Conservation (phyloP, 331 rosid genomes). For the Spiraea crenata region DNA sequence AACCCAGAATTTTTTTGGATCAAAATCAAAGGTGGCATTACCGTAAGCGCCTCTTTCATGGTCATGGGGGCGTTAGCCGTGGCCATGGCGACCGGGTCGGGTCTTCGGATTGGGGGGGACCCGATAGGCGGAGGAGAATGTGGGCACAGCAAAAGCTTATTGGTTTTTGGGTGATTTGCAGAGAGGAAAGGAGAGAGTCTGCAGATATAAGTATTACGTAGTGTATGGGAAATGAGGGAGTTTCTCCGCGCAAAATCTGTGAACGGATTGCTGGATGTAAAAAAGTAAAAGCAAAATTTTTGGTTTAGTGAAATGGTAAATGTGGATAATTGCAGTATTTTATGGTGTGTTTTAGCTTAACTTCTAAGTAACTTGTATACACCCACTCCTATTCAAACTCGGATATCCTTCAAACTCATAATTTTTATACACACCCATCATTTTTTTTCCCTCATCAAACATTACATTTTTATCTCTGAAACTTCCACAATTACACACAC, state of each 20-base stretch:
- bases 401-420: too few relatives aligned
- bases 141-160: slow-evolving; percentile 12
- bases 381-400: too few relatives aligned
- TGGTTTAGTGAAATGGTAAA: too few relatives aligned
- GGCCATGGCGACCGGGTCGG: slow-evolving; percentile 47
- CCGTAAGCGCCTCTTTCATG: slow-evolving; percentile 70
- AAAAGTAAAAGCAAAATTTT: too few relatives aligned
- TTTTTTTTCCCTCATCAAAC: too few relatives aligned
- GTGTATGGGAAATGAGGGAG: not conserved
- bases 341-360: too few relatives aligned
- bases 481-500: too few relatives aligned
- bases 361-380: too few relatives aligned
- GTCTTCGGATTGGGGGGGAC: slow-evolving; percentile 22
- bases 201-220: slow-evolving; percentile 22
- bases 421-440: too few relatives aligned
- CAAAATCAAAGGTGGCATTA: slow-evolving; percentile 12
- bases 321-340: too few relatives aligned
- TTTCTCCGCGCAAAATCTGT: not conserved
- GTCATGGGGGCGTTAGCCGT: slow-evolving; percentile 65
- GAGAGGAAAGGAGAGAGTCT: not conserved
- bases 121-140: slow-evolving; percentile 17
- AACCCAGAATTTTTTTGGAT: not conserved
- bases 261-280: not conserved
- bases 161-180: slow-evolving; percentile 1
- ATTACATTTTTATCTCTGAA: too few relatives aligned